Evolutionary conservation across 2,329 filamentous ascomycete species (phyloP).

Genomic region (Alternaria longipes): DNA sequence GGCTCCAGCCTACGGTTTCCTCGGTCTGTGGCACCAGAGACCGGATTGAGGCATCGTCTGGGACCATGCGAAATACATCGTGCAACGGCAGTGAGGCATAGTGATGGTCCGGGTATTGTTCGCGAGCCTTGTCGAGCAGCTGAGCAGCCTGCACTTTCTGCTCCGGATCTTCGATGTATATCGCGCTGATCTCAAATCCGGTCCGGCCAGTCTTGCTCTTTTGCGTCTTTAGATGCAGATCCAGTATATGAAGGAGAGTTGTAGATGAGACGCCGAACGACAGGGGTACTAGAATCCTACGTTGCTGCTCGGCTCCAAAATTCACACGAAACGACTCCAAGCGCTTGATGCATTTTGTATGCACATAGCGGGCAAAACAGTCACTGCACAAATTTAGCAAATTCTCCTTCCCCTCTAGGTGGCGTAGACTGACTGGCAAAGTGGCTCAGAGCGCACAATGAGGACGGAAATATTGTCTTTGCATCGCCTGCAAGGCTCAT

Average conservation of each 20-base stretch:
- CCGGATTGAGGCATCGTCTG: conserved; percentile 33
- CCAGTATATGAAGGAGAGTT: conserved; percentile 77
- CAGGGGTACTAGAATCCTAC: conserved; percentile 76
- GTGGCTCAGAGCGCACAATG: conserved; percentile 65
- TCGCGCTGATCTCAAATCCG: conserved; percentile 72
- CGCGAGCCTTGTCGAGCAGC: conserved; percentile 54
- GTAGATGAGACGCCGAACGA: conserved; percentile 86
- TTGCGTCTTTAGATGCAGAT: conserved; percentile 73
- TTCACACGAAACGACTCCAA: conserved; percentile 71
- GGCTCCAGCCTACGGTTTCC: neutral
- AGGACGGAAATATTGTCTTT: conserved; percentile 60
- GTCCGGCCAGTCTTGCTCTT: conserved; percentile 69
- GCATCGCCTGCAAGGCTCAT: conserved; percentile 65
- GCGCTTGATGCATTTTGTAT: conserved; percentile 81
- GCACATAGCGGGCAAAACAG: conserved; percentile 82
- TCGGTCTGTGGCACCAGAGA: conserved; percentile 24
- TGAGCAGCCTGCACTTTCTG: conserved; percentile 11
- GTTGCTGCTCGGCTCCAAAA: conserved; percentile 55
- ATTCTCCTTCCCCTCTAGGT: conserved; percentile 7
- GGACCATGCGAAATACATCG: conserved; percentile 55
- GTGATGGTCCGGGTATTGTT: conserved; percentile 71
- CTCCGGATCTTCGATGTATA: conserved; percentile 56
- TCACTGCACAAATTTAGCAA: conserved; percentile 57
- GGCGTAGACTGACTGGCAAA: conserved; percentile 64
- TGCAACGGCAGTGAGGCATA: conserved; percentile 73